Base-by-base conservation (phyloP, 305 asterid species). In the Euphrasia arctica region DNA sequence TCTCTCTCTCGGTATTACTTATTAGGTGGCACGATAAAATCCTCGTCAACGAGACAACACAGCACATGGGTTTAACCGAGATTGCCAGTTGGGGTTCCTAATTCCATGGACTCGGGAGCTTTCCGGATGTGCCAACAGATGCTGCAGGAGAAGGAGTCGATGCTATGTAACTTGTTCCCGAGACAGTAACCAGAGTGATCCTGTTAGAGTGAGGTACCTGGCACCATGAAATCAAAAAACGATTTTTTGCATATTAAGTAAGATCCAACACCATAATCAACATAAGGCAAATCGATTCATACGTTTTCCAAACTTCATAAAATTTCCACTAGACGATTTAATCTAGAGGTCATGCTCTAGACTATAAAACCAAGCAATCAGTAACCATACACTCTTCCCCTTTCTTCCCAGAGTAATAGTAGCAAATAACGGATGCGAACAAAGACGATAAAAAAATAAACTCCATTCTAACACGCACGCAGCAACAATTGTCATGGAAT, bases 141-240 rank as follows among this genome's bases (percentile, higher is more conserved):
- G 96, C 95, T 3, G 88, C 94, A 50, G 95, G 98, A 74, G 22
- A 18, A 18, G 96, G 98, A 61, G 98, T 83, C 41, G 96, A 91
- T 18, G 87, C 71, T 45, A 78, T 70, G 43, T 77, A 80, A 75
- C 81, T 85, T 51, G 95, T 77, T 74, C 85, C 96, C 4, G 95
- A 86, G 25, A 77, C 74, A 58, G 93, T 78, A 31, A 86, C 80
- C 63, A 73, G 52, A n/a, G 78, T 69, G 29, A 88, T 65, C 57
- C 91, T 81, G 66, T 83, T 80, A 75, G 88, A 60, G 64, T 78
- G 93, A 27, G 84, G 86, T 60, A 70, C 79, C 98, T 88, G 58
- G 9, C 9, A 36, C 42, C 42, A 36, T 5, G 42, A 22, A 52
- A 52, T 52, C 58, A 52, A 52, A 52, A 18, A 18, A 0, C 2